Evolutionary conservation across 176 grass and related monocot species (phyloP).

Genomic region (Paspalum notatum): DNA sequence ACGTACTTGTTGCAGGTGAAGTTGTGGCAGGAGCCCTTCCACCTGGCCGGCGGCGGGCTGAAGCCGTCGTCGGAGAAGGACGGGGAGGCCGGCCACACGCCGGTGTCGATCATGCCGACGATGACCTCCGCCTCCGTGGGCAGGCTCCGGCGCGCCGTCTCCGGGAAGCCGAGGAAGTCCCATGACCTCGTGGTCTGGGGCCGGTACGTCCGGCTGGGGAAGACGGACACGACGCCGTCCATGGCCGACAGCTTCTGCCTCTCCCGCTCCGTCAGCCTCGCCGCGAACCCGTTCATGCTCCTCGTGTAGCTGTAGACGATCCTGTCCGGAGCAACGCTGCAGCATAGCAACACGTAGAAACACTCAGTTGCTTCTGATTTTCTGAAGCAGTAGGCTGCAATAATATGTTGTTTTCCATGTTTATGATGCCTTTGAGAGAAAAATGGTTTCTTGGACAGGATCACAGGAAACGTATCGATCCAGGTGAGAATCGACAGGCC

Average conservation of each 20-base stretch:
- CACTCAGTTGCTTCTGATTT: background rate
- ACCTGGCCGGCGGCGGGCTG: slow-evolving; percentile 32
- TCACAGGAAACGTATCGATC: no score
- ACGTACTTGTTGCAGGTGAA: slow-evolving; percentile 24
- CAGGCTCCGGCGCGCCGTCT: background rate
- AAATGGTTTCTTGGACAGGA: no score
- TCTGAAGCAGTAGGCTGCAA: no score
- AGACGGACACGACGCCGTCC: slow-evolving; percentile 6
- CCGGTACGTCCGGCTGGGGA: background rate
- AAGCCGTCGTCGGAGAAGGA: slow-evolving; percentile 48
- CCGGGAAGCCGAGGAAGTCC: slow-evolving; percentile 43
- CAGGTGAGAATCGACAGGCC: no score
- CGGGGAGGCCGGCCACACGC: slow-evolving; percentile 42
- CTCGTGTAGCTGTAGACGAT: slow-evolving; percentile 44
- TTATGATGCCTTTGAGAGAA: no score
- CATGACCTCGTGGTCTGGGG: slow-evolving; percentile 49
- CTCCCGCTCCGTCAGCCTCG: slow-evolving; percentile 7
- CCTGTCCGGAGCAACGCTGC: background rate
- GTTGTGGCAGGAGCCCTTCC: slow-evolving; percentile 34
- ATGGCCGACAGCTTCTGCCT: background rate
- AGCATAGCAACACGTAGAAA: background rate
- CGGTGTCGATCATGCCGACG: slow-evolving; percentile 50
- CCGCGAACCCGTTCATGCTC: slow-evolving; percentile 42
- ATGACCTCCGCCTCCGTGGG: slow-evolving; percentile 35
- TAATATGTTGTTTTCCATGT: no score